Evolutionary conservation across 305 asterid genomes (phyloP).

Genomic region (Fraxinus sp.): DNA sequence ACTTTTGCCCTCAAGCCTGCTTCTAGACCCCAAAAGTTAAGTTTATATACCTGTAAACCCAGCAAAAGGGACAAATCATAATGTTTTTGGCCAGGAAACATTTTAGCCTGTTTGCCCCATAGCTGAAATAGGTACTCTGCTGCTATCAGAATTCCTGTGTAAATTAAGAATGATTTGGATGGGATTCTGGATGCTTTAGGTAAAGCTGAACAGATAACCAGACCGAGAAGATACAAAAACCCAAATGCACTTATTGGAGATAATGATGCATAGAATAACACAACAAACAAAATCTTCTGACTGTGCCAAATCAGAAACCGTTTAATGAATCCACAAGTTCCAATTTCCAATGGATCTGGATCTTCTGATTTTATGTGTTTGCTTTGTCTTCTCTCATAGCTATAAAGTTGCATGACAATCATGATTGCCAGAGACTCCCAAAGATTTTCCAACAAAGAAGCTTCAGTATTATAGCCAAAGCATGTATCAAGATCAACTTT

Average conservation of each 20-base stretch:
- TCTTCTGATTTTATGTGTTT: slow-evolving; percentile 56
- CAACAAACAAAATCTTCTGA: slow-evolving; percentile 72
- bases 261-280: slow-evolving; percentile 81
- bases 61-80: slow-evolving; percentile 62
- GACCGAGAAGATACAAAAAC: slow-evolving; percentile 78
- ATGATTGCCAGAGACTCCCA: slow-evolving; percentile 91
- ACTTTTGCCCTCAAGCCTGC: slow-evolving; percentile 91
- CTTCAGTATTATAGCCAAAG: slow-evolving; percentile 75
- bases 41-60: slow-evolving; percentile 72
- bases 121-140: slow-evolving; percentile 91
- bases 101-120: slow-evolving; percentile 80
- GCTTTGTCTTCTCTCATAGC: slow-evolving; percentile 98
- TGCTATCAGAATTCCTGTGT: slow-evolving; percentile 74
- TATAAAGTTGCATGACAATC: slow-evolving; percentile 97
- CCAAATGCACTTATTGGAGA: slow-evolving; percentile 93
- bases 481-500: slow-evolving; percentile 57
- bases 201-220: slow-evolving; percentile 60
- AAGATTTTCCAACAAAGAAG: slow-evolving; percentile 69
- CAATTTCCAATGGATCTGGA: slow-evolving; percentile 56
- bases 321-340: slow-evolving; percentile 72
- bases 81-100: slow-evolving; percentile 95
- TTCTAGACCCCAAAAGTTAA: slow-evolving; percentile 77
- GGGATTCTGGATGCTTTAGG: slow-evolving; percentile 88
- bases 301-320: slow-evolving; percentile 94
- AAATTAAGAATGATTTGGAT: slow-evolving; percentile 72